These are phyloP conservation scores for Aspergillus awamori DNA, from an alignment of 2,329 filamentous ascomycete genomes.

Conservation along the genomic window DNA sequence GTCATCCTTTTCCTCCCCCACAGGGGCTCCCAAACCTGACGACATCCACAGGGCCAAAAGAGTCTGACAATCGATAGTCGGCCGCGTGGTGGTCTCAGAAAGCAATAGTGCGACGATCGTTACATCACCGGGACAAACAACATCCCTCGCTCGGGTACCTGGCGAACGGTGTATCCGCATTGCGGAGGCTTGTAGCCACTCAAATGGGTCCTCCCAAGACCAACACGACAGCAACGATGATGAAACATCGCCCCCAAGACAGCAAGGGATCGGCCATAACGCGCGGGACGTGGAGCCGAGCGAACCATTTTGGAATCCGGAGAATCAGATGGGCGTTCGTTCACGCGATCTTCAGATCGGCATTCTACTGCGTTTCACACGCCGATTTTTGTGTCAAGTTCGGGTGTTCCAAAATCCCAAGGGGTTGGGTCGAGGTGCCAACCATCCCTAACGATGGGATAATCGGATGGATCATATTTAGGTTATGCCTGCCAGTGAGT, in stretches of 20 bases:
- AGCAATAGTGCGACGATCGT: constrained; percentile 24
- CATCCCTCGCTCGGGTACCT: not conserved
- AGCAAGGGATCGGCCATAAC: constrained; percentile 20
- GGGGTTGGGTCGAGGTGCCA: constrained; percentile 11
- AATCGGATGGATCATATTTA: constrained; percentile 8
- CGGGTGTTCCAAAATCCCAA: constrained; percentile 9
- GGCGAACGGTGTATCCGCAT: not conserved
- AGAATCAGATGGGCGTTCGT: constrained; percentile 13
- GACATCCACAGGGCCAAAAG: not conserved
- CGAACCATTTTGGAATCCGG: constrained; percentile 20
- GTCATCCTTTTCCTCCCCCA: not conserved
- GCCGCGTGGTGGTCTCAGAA: constrained; percentile 21
- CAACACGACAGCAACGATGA: constrained; percentile 5
- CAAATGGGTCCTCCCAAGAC: not conserved
- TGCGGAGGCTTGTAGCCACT: not conserved
- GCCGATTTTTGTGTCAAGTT: constrained; percentile 16
- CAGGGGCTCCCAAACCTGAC: too few relatives aligned
- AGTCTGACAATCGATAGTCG: constrained; percentile 14
- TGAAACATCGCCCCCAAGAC: constrained; percentile 11
- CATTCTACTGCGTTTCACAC: constrained; percentile 24
- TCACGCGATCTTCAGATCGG: constrained; percentile 18
- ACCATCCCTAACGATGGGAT: constrained; percentile 4
- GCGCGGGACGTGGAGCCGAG: constrained; percentile 12
- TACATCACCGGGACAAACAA: constrained; percentile 16
- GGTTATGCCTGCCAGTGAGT: not conserved